These are phyloP conservation scores for Monascus ruber DNA, from an alignment of 2,329 filamentous ascomycete species.

Conservation along the genomic window DNA sequence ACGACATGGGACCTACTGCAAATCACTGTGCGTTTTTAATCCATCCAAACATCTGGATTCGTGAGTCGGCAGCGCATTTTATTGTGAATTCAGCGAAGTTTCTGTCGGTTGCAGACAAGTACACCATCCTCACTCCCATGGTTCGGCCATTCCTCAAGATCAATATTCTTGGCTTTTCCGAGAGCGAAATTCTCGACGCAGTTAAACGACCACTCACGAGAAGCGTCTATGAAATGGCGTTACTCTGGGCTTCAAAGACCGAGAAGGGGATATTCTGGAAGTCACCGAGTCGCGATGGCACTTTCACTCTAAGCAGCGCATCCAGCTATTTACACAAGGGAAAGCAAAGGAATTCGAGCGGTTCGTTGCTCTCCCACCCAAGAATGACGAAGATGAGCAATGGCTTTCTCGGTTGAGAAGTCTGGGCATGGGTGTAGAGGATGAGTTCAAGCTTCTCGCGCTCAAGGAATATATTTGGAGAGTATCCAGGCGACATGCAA, in stretches of 20 bases:
- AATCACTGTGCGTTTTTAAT: constrained; percentile 72
- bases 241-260: constrained; percentile 72
- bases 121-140: constrained; percentile 72
- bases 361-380: constrained; percentile 50
- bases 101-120: constrained; percentile 66
- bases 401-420: constrained; percentile 81
- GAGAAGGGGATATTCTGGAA: constrained; percentile 86
- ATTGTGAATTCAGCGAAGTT: constrained; percentile 65
- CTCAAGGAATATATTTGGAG: constrained; percentile 88
- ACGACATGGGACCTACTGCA: constrained; percentile 83
- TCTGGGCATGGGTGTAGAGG: constrained; percentile 67
- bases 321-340: constrained; percentile 46
- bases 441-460: constrained; percentile 79
- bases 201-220: constrained; percentile 73
- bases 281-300: constrained; percentile 55
- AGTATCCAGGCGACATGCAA: constrained; percentile 59
- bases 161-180: constrained; percentile 56
- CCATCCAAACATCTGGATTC: constrained; percentile 92
- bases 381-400: constrained; percentile 85
- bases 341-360: constrained; percentile 33
- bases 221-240: constrained; percentile 70
- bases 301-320: constrained; percentile 54
- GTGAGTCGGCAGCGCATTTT: constrained; percentile 78
- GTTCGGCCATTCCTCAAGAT: constrained; percentile 73
- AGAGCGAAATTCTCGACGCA: constrained; percentile 64